Evolutionary conservation across 257 asterid genomes (phyloP), one percentile per base, ranked within the genome.

Genomic region (Solanum arcanum): DNA sequence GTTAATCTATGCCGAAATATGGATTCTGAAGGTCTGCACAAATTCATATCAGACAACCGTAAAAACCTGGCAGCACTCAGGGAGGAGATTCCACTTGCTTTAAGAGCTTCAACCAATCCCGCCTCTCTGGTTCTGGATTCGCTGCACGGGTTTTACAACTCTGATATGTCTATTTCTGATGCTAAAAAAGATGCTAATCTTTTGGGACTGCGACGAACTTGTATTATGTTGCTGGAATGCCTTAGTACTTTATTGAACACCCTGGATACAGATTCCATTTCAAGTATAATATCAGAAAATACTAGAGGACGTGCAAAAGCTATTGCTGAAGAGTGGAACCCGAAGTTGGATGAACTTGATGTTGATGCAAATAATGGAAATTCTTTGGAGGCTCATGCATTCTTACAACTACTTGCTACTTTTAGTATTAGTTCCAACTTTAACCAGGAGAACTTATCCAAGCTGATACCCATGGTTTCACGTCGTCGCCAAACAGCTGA

Each of bases 401-500:
- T 97, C 89, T 93, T 97, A 74, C 99, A 96, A 86, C 94, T 97
- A 88, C 93, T 97, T 85, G 98, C 98, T 86, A 97, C 98, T 77
- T 97, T 94, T 91, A 95, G 94, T 84, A 94, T 97, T 72, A 93
- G 95, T 88, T 93, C 99, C 23, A 94, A 92, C 86, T 97, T 97
- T 87, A 92, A 95, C 88, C 96, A 95, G 91, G 98, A 93, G 78
- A 89, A 89, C 90, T 90, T 97, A 91, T 91, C 93, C 89, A 97
- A 93, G 86, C 90, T 97, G 68, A 94, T 97, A 87, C 99, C 99
- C 56, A 97, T 97, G 99, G 99, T 97, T 78, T 96, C 99, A 86
- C 98, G 99, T 41, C 98, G 99, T 62, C 95, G 99, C 56, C 99
- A 97, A 90, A 94, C 98, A 72, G 98, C 99, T 86, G 99, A 97